Base-by-base conservation (phyloP, 371 early-diverging fungal species). In the Syncephalastrum racemosum region DNA sequence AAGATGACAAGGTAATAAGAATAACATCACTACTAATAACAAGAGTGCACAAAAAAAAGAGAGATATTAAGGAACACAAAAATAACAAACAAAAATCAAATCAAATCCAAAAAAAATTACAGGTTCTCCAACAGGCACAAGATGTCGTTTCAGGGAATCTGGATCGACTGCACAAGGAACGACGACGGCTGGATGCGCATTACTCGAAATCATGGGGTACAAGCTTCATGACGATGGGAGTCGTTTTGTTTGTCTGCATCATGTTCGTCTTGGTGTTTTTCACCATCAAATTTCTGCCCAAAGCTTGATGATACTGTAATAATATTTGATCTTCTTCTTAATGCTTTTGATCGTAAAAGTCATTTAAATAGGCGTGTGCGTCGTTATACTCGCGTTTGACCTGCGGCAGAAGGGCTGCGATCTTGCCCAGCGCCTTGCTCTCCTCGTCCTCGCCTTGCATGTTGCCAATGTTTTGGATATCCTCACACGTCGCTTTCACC, bases 401-500 rank as follows among this genome's bases (percentile, higher is more conserved):
- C 46, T 68, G 76, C 22, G 72, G 67, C 46, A 93, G 66, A 53
- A 88, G 69, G 40, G 71, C 67, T n/a, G 73, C 65, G 41, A 91
- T 86, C 49, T 80, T 68, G 50, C 62, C 63, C 51, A 91, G 60
- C 4, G 92, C 92, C 46, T 88, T 85, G 0, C 76, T 80, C 57
- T 82, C 75, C 7, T 76, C 60, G 24, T 72, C 67, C 48, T 85
- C 86, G 44, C 90, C 89, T 66, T 86, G 86, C 50, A 82, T 64
- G 53, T 91, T 88, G 20, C 94, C 94, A 60, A 83, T 81, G 63
- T 91, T 83, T 66, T 96, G 93, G 41, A 96, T 89, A 57, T 88
- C 82, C 71, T 94, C 94, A 66, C 93, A 95, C 23, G 86, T 83
- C 48, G 79, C 86, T 60, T 86, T 86, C 51, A 96, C 89, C 71